Base-by-base conservation (phyloP, 768 basidiomycete species). In the Calocera cornea region DNA sequence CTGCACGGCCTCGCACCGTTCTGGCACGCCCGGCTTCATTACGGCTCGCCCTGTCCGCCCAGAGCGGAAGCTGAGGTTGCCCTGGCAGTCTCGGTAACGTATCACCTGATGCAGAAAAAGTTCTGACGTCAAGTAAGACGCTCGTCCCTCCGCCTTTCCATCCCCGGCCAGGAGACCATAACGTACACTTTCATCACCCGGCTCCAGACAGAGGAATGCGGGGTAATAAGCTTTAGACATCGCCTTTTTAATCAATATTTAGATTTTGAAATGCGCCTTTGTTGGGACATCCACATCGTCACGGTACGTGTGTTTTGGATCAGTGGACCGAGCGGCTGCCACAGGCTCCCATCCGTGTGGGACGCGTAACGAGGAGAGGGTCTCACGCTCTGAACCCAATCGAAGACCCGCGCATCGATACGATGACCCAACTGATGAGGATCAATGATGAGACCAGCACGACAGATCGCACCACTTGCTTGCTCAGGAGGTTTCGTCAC, bases 171-270 rank as follows among this genome's bases (percentile, higher is more conserved):
- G 40, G 44, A 24, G 44, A 47, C 24, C 5, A 8, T 8, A 47
- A 47, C 19, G 16, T 17, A 47, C 7, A 19, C 19, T 7, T 17
- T 19, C 44, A 24, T 19, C 22, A 24, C 22, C 24, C 49, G 14
- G 12, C 49, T 50, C 49, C 49, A n/a, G 16, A 47, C 24, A 19
- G 44, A 3, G 54, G 22, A 60, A 60, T 60, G 54, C 31, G 54
- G 54, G 54, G 54, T 29, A 60, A 60, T 60, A 60, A 60, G 31
- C 54, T 60, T 60, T 33, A 60, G 22, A 60, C 54, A 8, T 60
- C 7, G 31, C 11, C 3, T 8, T 24, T 47, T 24, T 47, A 24
- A 47, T 47, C 8, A 47, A 24, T 19, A 47, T 47, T 41, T 47
- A 24, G 44, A 24, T 47, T 19, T 47, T 47, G 8, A 19, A 11